Base-by-base conservation (phyloP, 768 basidiomycete species). In the Pholiota molesta region DNA sequence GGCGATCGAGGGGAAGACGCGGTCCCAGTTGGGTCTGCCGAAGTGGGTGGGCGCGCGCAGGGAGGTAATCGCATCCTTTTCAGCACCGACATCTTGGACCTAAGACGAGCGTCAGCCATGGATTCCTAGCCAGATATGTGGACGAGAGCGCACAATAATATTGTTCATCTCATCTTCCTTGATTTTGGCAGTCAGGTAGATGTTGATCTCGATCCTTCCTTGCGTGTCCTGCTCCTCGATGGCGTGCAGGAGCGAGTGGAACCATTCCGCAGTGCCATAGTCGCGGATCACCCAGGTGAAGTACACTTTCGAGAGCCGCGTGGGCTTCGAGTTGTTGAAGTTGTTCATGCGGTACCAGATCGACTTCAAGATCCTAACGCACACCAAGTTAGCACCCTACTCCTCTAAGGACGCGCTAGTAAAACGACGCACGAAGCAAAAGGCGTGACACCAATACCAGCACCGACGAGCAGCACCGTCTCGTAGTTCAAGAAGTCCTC, bases 261-360 rank as follows among this genome's bases (percentile, higher is more conserved):
- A 97, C 92, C 92, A 95, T 72, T 94, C 92, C 5, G 92, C 92
- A 40, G 84, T 84, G 64, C 90, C 92, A 69, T 94, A 95, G 74
- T 96, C 94, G 67, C 93, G 90, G 72, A 97, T 97, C 69, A 96
- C 94, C 95, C 94, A 96, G 16, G 92, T 92, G 73, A 96, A 94
- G 81, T 94, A 94, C 52, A 93, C 91, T 78, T 98, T 97, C 54
- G 90, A 91, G 42, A 97, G 83, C 52, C 92, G 84, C 1, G 95
- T 96, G 14, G 86, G 85, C 73, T 87, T 89, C 23, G 83, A 84
- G 64, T 80, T 77, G 69, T 90, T 85, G 69, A 94, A 83, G 76
- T 90, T 90, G 78, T 95, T 97, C 91, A 96, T 91, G 60, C 94
- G 90, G 78, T 97, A 98, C 95, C 95, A 96, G 69, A 96, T 93